phyloP scores from a whole-genome alignment of 441 rosid genomes.

The Raphanus hybrid region DNA sequence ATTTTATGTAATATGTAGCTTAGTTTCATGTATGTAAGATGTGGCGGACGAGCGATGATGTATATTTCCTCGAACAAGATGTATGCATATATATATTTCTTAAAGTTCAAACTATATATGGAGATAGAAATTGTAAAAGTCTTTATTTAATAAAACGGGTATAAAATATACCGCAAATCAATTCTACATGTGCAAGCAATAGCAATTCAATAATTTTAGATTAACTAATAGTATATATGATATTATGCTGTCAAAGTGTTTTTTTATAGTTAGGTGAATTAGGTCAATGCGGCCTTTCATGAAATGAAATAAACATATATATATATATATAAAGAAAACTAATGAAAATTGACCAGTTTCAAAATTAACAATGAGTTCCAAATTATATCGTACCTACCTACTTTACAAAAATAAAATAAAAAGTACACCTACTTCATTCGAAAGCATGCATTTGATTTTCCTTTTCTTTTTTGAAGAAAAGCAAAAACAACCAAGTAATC shows the following conservation, averaged over 20 bases:
- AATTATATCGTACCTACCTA: conserved; percentile 12
- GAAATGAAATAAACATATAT: not conserved
- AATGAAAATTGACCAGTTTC: conserved; percentile 17
- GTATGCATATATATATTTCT: not conserved
- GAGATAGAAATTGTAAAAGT: not conserved
- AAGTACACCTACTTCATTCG: conserved; percentile 31
- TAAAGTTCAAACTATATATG: not conserved
- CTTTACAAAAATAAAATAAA: conserved; percentile 13
- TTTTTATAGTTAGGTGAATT: conserved; percentile 35
- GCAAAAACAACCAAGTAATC: not conserved
- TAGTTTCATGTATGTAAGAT: conserved; percentile 26
- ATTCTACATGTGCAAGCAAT: conserved; percentile 12
- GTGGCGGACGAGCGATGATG: conserved; percentile 7
- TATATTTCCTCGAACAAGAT: conserved; percentile 14
- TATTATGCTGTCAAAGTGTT: not conserved
- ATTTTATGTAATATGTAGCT: conserved; percentile 14
- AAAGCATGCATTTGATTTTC: conserved; percentile 18
- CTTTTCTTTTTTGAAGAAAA: not conserved
- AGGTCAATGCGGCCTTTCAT: conserved; percentile 41
- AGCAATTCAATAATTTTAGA: not conserved
- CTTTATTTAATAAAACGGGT: not conserved
- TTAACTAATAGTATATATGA: not conserved
- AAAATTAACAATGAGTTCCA: conserved; percentile 28
- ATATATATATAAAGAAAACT: not conserved
- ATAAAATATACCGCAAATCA: not conserved